Evolutionary conservation across 306 rosid genomes (phyloP).

Genomic region (Vigna unguiculata): DNA sequence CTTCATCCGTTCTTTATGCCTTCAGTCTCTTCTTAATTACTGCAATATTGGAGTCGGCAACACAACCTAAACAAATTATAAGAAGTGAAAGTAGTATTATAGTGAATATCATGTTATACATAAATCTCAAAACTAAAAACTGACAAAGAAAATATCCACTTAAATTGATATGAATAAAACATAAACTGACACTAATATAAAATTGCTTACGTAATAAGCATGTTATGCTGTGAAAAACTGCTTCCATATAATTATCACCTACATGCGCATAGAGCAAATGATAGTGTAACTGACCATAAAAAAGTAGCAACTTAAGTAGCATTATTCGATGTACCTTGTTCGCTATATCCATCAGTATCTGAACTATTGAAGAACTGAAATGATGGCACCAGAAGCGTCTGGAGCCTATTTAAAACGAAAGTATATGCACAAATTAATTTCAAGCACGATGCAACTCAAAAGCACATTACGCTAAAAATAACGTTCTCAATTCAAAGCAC

Average conservation of each 20-base stretch:
- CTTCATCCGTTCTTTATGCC: neutral
- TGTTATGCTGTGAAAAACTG: neutral
- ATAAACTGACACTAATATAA: neutral
- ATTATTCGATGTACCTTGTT: neutral
- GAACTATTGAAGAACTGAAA: too few relatives aligned
- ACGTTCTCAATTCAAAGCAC: too few relatives aligned
- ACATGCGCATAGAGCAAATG: neutral
- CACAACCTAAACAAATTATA: neutral
- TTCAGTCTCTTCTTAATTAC: neutral
- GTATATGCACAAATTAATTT: too few relatives aligned
- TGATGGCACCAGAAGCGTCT: too few relatives aligned
- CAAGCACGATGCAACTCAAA: too few relatives aligned
- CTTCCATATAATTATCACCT: neutral
- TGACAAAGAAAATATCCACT: neutral
- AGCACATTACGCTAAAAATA: too few relatives aligned
- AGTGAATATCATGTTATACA: too few relatives aligned
- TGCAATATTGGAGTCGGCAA: neutral
- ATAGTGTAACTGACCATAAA: neutral
- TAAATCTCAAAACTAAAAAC: neutral
- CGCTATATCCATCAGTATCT: neutral
- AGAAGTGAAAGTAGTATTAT: too few relatives aligned
- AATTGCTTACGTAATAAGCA: neutral
- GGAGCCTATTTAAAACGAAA: too few relatives aligned
- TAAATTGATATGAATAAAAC: neutral
- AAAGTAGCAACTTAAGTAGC: neutral